Evolutionary conservation across 345 rosid species (phyloP).

Genomic region (Arabis hirsuta): DNA sequence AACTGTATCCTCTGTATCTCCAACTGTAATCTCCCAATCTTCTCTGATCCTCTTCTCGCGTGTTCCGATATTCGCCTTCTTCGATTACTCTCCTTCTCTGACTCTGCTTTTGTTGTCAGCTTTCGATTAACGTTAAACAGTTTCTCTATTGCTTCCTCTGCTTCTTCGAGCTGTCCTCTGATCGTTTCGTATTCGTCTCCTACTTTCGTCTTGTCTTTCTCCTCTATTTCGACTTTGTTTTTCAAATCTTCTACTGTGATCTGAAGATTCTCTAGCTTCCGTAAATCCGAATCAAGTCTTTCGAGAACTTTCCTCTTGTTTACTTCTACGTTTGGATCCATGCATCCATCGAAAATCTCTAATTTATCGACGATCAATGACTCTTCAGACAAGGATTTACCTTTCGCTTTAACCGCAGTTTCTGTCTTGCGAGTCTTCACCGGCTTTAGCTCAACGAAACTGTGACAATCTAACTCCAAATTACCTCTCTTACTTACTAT

Average conservation of each 20-base stretch:
- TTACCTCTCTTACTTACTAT: constrained; percentile 61
- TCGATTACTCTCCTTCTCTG: constrained; percentile 46
- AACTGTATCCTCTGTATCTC: constrained; percentile 92
- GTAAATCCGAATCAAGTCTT: constrained; percentile 81
- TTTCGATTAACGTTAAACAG: constrained; percentile 67
- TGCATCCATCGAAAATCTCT: constrained; percentile 61
- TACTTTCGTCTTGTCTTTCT: constrained; percentile 53
- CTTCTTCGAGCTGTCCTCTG: constrained; percentile 85
- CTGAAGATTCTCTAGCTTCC: constrained; percentile 83
- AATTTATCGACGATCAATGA: constrained; percentile 65
- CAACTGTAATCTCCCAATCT: constrained; percentile 78
- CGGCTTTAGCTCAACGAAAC: constrained; percentile 61
- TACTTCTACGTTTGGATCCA: constrained; percentile 56
- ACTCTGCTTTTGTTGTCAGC: constrained; percentile 57
- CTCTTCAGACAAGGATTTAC: constrained; percentile 59
- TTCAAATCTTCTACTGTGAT: constrained; percentile 76
- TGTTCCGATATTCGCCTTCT: constrained; percentile 66
- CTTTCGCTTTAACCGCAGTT: constrained; percentile 37
- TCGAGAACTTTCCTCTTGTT: constrained; percentile 72
- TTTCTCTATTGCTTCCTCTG: constrained; percentile 63
- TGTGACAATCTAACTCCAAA: constrained; percentile 52
- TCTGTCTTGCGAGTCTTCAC: constrained; percentile 53
- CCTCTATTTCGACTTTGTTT: constrained; percentile 67
- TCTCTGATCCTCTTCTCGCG: constrained; percentile 81
- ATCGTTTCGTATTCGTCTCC: constrained; percentile 65